Evolutionary conservation across 179 eudicot species (phyloP), one percentile per base, ranked within the genome.

Genomic region (Kewa caespitosa): DNA sequence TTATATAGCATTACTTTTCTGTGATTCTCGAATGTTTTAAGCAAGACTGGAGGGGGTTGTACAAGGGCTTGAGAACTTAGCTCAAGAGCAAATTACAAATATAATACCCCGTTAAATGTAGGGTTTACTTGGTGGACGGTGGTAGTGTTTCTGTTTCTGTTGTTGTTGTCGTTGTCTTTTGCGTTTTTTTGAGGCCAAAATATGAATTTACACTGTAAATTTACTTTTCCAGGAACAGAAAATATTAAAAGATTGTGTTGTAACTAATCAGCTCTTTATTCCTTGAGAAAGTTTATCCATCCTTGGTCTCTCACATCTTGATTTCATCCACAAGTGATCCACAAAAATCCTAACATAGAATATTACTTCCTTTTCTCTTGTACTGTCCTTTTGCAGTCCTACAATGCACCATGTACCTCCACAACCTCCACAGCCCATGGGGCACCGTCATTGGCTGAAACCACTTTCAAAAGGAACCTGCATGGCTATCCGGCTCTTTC

Each of bases 241-340:
- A 38, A n/a, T 18, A 66, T 15, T 15, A 33, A 74, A 74, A 81
- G 73, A 9, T 82, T 41, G 39, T 65, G 73, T 41, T 68, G 39
- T 73, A 73, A 57, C 31, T 64, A 70, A 74, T 66, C 69, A 66
- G 39, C 73, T 75, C 67, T 71, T 79, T 75, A 74, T 82, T 82
- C 62, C 65, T 57, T 63, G 38, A 62, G 30, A 65, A 72, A 62
- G 74, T 43, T 52, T 38, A 37, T 38, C 39, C 65, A 70, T 65
- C 22, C 23, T 63, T 55, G 39, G 55, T 33, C 33, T 60, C 52
- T 68, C 67, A 81, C 22, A 69, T 69, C 12, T 31, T 73, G 81
- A 64, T 78, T 70, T 73, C 74, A 57, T 70, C 34, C 17, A 52
- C 17, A 39, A 72, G 27, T 59, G 72, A 68, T 66, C 37, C 73